Evolutionary conservation across 257 asterid species (phyloP).

Genomic region (Thymus mandschuricus): DNA sequence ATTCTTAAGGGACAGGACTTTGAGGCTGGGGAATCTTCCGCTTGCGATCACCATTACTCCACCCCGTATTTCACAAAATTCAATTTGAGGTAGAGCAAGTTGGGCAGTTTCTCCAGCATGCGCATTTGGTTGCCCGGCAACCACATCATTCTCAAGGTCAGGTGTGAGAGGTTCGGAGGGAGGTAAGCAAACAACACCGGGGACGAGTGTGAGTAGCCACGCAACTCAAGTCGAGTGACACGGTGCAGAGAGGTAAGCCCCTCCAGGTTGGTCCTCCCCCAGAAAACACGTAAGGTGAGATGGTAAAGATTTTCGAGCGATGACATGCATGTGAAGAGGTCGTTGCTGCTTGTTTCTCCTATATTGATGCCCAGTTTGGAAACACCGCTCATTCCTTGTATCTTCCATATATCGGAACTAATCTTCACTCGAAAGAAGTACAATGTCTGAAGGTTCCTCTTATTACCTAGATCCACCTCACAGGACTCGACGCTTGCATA

Average conservation of each 20-base stretch:
- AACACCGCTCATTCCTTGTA: not conserved
- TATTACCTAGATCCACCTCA: not conserved
- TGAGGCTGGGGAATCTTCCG: not conserved
- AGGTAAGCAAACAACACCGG: not conserved
- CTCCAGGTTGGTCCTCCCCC: not conserved
- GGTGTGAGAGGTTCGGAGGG: conserved; percentile 35
- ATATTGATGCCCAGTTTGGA: not conserved
- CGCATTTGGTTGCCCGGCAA: conserved; percentile 20
- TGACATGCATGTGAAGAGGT: not conserved
- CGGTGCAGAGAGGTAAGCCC: not conserved
- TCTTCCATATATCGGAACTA: not conserved
- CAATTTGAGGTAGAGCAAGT: conserved; percentile 14
- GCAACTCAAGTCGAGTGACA: conserved; percentile 22
- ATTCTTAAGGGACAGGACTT: not conserved
- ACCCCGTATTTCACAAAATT: fast-evolving
- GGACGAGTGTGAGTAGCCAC: too few species aligned
- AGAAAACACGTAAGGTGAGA: not conserved
- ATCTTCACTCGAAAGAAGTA: not conserved
- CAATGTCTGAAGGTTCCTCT: not conserved
- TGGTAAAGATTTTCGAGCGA: not conserved
- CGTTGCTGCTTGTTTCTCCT: not conserved
- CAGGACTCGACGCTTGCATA: not conserved
- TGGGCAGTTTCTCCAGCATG: conserved; percentile 22
- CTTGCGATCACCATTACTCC: not conserved
- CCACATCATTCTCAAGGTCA: not conserved